Base-by-base conservation (phyloP, 495 filamentous ascomycete genomes). In the Xylaria telfairii region DNA sequence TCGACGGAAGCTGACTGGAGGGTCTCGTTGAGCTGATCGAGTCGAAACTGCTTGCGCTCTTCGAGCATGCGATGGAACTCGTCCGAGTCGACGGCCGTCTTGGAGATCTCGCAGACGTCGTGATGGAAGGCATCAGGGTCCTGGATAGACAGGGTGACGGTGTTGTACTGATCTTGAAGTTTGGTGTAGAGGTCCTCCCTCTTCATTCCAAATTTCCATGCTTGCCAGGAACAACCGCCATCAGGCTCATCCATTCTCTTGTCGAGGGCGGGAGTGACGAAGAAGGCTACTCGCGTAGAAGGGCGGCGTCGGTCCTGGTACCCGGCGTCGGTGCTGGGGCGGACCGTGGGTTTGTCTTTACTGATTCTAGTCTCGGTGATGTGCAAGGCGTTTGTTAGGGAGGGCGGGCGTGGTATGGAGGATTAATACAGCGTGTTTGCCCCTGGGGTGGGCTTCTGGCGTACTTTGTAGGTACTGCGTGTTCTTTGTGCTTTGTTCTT, bases 1-100 rank as follows among this genome's bases (percentile, higher is more conserved):
- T 86, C 83, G 67, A 84, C 75, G n/a, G 84, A 81, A 41, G 83
- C 83, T 42, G 82, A 83, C 71, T 85, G 80, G 66, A 86, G 78
- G 32, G 79, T 82, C 30, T 82, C 70, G 72, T 86, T 83, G 66
- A 86, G 70, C 73, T 86, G 83, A 54, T 77, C 75, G 32, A 86
- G 76, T 8, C 84, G 82, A 51, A 81, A 81, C 49, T 83, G 72
- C 79, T 84, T 84, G 71, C 84, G 83, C 42, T 77, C 77, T 57
- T 78, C 76, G 67, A 86, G 76, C n/a, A 85, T 73, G 12, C 73
- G 77, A 71, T 85, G 77, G 72, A 86, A 83, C 70, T 86, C 84
- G 68, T 83, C 82, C 70, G 71, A 62, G 19, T 78, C 71, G 73
- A 67, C 70, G 65, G 84, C 83, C 24, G 73, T 72, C 66, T 82